Evolutionary conservation across 2,329 filamentous ascomycete species (phyloP).

Genomic region (Truncatella angustata): DNA sequence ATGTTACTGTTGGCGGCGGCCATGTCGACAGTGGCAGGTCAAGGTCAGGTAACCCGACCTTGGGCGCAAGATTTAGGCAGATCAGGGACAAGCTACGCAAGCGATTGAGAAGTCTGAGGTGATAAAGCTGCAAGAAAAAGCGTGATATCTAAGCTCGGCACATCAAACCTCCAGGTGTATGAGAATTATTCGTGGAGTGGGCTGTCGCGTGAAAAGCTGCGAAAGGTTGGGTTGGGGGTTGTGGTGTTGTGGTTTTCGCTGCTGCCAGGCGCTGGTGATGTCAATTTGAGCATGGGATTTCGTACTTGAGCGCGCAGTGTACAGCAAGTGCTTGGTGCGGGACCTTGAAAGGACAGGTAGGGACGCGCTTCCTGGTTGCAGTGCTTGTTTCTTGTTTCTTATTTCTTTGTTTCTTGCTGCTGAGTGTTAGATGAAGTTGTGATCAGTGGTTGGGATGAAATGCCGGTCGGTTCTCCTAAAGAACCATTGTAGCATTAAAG

Average conservation of each 20-base stretch:
- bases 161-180: neutral
- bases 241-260: constrained; percentile 5
- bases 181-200: neutral
- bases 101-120: neutral
- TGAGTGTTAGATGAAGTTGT: no score
- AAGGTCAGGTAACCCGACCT: neutral
- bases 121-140: neutral
- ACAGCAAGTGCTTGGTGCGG: neutral
- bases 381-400: no score
- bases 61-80: neutral
- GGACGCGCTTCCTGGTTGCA: no score
- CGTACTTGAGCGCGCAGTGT: neutral
- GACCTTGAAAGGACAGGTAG: neutral
- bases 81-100: neutral
- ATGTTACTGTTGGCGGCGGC: constrained; percentile 48
- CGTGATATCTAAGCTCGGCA: neutral
- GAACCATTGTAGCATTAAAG: no score
- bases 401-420: no score
- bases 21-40: constrained; percentile 38
- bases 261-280: constrained; percentile 19
- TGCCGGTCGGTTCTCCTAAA: no score
- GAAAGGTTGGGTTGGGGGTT: neutral
- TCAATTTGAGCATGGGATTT: constrained; percentile 19
- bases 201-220: neutral
- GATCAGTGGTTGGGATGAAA: no score